These are phyloP conservation scores for Punctularia strigosozonata DNA, from an alignment of 768 basidiomycete genomes.

Conservation along the genomic window DNA sequence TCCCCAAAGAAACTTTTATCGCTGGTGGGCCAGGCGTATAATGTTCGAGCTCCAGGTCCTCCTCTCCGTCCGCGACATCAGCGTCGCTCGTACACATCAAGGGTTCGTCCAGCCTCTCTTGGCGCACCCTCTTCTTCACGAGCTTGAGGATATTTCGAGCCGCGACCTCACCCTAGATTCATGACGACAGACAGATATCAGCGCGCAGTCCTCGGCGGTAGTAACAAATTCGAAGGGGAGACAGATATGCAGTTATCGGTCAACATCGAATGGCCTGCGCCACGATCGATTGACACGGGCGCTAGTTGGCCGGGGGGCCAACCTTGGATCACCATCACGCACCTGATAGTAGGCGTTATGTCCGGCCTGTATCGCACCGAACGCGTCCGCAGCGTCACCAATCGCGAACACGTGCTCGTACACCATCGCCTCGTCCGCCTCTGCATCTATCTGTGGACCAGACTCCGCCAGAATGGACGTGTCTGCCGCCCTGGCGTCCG, in stretches of 20 bases:
- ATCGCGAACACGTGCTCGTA: constrained; percentile 49
- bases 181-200: constrained; percentile 5
- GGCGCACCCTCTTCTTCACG: constrained; percentile 16
- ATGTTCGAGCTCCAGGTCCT: constrained; percentile 20
- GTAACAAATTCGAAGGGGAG: neutral
- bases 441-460: no score
- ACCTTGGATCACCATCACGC: neutral
- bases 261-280: no score
- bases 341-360: constrained; percentile 44
- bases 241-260: no score
- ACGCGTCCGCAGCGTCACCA: constrained; percentile 54
- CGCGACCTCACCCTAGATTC: constrained; percentile 39
- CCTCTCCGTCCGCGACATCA: neutral
- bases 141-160: constrained; percentile 42
- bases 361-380: constrained; percentile 50
- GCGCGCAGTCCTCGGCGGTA: neutral
- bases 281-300: no score
- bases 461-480: no score
- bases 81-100: no score
- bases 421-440: constrained; percentile 4
- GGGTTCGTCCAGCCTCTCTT: no score
- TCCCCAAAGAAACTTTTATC: constrained; percentile 53
- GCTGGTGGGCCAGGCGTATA: constrained; percentile 37
- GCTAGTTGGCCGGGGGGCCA: no score
- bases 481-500: no score